These are phyloP conservation scores for Capsicum chinense DNA, from an alignment of 257 asterid genomes.

Conservation along the genomic window DNA sequence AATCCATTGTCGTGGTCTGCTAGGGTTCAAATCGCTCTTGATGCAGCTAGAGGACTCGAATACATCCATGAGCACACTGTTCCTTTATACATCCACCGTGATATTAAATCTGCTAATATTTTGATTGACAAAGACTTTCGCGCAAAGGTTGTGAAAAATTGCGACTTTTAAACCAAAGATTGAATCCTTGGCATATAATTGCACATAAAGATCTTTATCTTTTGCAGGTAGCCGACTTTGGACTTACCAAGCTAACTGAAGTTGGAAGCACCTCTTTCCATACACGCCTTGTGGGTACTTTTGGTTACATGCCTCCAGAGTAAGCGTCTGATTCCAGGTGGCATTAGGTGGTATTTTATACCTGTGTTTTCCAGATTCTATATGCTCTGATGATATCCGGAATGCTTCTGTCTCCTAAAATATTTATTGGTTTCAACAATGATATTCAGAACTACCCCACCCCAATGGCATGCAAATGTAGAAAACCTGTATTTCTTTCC, in stretches of 20 bases:
- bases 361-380: background rate
- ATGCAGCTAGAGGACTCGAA: constrained; percentile 95
- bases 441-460: background rate
- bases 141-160: constrained; percentile 64
- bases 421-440: background rate
- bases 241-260: constrained; percentile 81
- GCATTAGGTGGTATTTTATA: background rate
- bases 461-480: background rate
- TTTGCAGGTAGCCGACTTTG: constrained; percentile 85
- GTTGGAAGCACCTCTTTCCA: constrained; percentile 78
- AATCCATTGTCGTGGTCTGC: constrained; percentile 72
- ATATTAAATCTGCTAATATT: constrained; percentile 81
- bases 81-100: constrained; percentile 85
- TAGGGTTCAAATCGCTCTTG: constrained; percentile 87
- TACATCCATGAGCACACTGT: constrained; percentile 93
- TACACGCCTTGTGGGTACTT: constrained; percentile 86
- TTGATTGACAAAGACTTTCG: constrained; percentile 73
- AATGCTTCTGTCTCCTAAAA: background rate
- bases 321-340: constrained; percentile 37
- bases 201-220: constrained; percentile 13
- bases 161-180: background rate
- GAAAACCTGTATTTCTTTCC: background rate
- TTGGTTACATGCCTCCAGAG: constrained; percentile 95
- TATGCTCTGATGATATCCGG: background rate
- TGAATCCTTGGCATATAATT: background rate